Conservation (phyloP, 2,329 filamentous ascomycete species). For the Diaporthe sp. region DNA sequence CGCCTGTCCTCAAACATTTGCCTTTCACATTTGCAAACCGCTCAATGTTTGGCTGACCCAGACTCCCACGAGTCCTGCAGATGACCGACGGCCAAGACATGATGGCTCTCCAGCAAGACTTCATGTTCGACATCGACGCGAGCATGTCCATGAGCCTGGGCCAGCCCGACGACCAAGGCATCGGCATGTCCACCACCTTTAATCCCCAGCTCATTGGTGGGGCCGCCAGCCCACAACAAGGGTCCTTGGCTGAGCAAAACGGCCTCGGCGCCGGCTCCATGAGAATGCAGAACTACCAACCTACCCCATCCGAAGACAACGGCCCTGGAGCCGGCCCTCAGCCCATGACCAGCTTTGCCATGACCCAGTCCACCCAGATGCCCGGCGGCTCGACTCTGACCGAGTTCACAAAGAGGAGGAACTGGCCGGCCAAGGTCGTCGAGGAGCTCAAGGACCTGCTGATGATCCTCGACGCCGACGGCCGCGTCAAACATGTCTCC, state of each 20-base stretch:
- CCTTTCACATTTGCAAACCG: not conserved
- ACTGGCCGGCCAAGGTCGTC: constrained; percentile 90
- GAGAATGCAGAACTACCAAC: constrained; percentile 36
- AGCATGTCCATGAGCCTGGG: constrained; percentile 58
- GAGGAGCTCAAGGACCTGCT: constrained; percentile 91
- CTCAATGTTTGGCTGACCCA: constrained; percentile 26
- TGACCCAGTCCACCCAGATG: constrained; percentile 39
- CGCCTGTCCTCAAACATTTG: not conserved
- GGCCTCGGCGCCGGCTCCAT: constrained; percentile 32
- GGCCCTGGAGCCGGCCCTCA: constrained; percentile 55
- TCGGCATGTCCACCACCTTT: constrained; percentile 43
- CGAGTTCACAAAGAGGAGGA: constrained; percentile 69
- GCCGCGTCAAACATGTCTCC: constrained; percentile 87
- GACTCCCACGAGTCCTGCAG: constrained; percentile 33
- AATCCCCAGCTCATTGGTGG: constrained; percentile 37
- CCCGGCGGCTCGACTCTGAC: constrained; percentile 58
- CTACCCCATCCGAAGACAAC: constrained; percentile 39
- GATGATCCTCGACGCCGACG: constrained; percentile 86
- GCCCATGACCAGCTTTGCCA: constrained; percentile 50
- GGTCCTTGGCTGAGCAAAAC: constrained; percentile 31
- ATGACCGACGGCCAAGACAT: constrained; percentile 49
- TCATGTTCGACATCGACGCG: constrained; percentile 48
- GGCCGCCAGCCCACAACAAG: constrained; percentile 36
- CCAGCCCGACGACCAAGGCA: constrained; percentile 42
- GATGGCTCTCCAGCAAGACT: constrained; percentile 56